Base-by-base conservation (phyloP, 352 stramenopile species). In the Phytophthora niederhauseri region DNA sequence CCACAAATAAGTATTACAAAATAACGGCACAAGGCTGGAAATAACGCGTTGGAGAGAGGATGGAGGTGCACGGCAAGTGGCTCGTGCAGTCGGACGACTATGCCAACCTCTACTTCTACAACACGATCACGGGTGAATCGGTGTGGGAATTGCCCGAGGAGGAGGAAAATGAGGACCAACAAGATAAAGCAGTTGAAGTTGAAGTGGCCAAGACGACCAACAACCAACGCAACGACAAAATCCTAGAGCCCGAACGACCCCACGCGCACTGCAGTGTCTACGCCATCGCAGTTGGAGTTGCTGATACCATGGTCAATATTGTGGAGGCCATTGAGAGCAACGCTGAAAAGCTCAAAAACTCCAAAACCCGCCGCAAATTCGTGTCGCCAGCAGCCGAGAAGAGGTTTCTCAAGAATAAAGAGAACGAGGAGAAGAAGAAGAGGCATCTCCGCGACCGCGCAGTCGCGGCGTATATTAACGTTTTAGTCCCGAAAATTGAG, bases 61-160 rank as follows among this genome's bases (percentile, higher is more conserved):
- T 30, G 49, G 6, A 17, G 11, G 17, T 19, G 52, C 57, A 45
- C 11, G 6, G 22, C 17, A 83, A 83, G 55, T 95, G 87, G 87
- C 70, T 91, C 48, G 75, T 91, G 31, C 81, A 85, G 50, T 64
- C 80, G 14, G 85, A 93, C 41, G 80, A 89, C n/a, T 58, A 80
- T 62, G 84, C 82, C 34, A 90, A 86, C 64, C 63, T 90, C 50
- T 95, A 93, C 80, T 93, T 92, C 54, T 91, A 83, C 70, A 93
- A 91, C 73, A 78, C 58, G 8, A 3, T 80, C 52, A 89, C 85
- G 2, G 85, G 82, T 12, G 82, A 93, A 62, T 88, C 87, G 1
- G 67, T 84, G 49, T 95, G 87, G 87, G 81, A 90, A 68, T 61
- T 91, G 31, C 87, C 87, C 0, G 55, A 67, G 1, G 80, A 90